Evolutionary conservation across 108 stramenopile species (phyloP), one percentile per base, ranked within the genome.

Genomic region (Mediolabrus comicus): DNA sequence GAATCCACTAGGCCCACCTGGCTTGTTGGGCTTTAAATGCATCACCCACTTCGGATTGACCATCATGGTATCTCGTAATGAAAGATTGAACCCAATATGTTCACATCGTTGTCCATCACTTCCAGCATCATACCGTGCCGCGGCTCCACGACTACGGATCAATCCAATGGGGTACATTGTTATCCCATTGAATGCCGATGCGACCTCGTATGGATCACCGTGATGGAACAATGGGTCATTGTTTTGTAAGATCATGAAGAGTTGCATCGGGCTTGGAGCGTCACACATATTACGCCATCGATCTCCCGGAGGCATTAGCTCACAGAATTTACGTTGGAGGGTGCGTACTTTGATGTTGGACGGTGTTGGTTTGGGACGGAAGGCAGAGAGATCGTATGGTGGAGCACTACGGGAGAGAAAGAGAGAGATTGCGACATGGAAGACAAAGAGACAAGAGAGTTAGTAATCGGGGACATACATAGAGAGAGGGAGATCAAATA

Each of bases 311-410:
- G 69, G 69, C n/a, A 46, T 60, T 7, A 71, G 22, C 24, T 62
- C 59, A 39, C 69, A 71, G 69, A 71, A 71, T 46, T 62, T 25
- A 27, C 62, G 41, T 32, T 71, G 69, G 17, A 39, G 43, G 13
- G 13, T 46, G 7, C 34, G 61, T 27, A 71, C 46, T n/a, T 31
- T 22, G 32, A 14, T 8, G 62, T 71, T 71, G 19, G 49, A 14
- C 2, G 59, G 31, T 13, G 43, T 59, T 24, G 32, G 28, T 28
- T 52, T 13, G 32, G 69, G 28, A 12, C 69, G n/a, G 39, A 71
- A 71, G 62, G 69, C 69, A 4, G 69, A 71, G 25, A 59, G 62
- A 43, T 71, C 69, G 61, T 71, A 71, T 30, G 69, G 69, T 16
- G 22, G 11, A 5, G 16, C 16, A 17, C 41, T 43, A 5, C n/a